Evolutionary conservation across 192 early-diverging fungal species (phyloP), one percentile per base, ranked within the genome.

Genomic region (Helicostylum pulchrum): DNA sequence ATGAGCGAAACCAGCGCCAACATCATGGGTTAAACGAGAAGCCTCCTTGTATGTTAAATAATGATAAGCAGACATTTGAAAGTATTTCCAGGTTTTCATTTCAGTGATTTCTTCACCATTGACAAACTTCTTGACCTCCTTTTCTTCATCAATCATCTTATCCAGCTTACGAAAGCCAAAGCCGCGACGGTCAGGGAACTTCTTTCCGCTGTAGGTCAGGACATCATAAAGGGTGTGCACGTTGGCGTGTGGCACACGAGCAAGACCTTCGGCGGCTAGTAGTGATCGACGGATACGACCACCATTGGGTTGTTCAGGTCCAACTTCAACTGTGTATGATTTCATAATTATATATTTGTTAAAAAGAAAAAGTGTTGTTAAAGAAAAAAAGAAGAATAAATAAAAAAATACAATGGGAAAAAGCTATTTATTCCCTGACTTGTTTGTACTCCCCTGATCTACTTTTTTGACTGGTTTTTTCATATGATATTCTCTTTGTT

Each of bases 21-120:
- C 76, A 26, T 79, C 66, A 30, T 75, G 64, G 7, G 81, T 66
- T 32, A 74, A 69, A 30, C 82, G 71, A 60, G 69, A 75, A 64
- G 84, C 89, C 49, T 96, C 87, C 19, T 71, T 73, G 61, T 91
- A 94, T 52, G 86, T 92, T 66, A 92, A 72, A 86, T 90, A 98
- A 65, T 82, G 62, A 81, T 89, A 97, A n/a, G 67, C 76, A 12
- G 87, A 83, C 60, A 96, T 78, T 72, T 88, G 82, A 70, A 90
- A 90, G 69, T 83, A 93, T 64, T 82, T 90, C 92, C 92, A 94
- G 31, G 58, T 86, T 74, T 97, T 97, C 61, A 72, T 87, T 64
- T 89, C 85, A 45, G 76, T 83, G 26, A 70, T 73, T 67, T 83
- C 80, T 46, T 76, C 70, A 45, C 87, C 87, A 39, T 78, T 74